Conservation (phyloP, 2,329 filamentous ascomycete genomes). For the Arthrobotrys pseudoclavata region DNA sequence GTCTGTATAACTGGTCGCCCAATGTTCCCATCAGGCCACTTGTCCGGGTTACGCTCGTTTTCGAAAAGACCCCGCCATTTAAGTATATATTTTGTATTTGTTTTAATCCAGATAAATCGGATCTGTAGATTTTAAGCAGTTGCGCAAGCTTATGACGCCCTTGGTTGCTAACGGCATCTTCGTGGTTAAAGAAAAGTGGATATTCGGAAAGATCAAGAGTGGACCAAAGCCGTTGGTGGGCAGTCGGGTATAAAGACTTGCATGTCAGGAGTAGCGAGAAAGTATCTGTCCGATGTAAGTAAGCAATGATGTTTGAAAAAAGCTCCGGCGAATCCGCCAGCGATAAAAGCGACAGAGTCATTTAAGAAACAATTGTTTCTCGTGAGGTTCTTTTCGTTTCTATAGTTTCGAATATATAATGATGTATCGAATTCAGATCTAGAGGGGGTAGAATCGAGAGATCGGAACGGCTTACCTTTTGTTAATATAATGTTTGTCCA, state of each 20-base stretch:
- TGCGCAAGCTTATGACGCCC: constrained; percentile 19
- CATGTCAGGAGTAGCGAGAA: constrained; percentile 16
- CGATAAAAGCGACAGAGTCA: constrained; percentile 11
- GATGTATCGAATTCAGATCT: not conserved
- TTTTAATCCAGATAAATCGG: constrained; percentile 9
- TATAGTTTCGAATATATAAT: not conserved
- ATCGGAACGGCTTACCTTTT: constrained; percentile 18
- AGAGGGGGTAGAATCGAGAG: not conserved
- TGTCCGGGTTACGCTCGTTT: not conserved
- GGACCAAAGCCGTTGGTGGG: constrained; percentile 18
- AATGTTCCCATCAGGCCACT: constrained; percentile 10
- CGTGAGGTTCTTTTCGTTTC: not conserved
- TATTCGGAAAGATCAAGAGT: constrained; percentile 23
- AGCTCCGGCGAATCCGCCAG: constrained; percentile 23
- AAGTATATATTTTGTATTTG: constrained; percentile 7
- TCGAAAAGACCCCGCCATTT: constrained; percentile 18
- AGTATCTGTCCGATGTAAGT: constrained; percentile 13
- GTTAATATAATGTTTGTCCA: constrained; percentile 6
- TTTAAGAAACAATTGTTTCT: not conserved
- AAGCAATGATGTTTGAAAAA: constrained; percentile 13
- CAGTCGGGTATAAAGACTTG: constrained; percentile 12
- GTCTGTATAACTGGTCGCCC: constrained; percentile 18
- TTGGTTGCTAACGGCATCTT: constrained; percentile 1
- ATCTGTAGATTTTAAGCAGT: constrained; percentile 21
- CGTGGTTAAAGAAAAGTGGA: constrained; percentile 15